These are phyloP conservation scores for Penicillium cosmopolitanum DNA, from an alignment of 495 filamentous ascomycete species.

Conservation along the genomic window DNA sequence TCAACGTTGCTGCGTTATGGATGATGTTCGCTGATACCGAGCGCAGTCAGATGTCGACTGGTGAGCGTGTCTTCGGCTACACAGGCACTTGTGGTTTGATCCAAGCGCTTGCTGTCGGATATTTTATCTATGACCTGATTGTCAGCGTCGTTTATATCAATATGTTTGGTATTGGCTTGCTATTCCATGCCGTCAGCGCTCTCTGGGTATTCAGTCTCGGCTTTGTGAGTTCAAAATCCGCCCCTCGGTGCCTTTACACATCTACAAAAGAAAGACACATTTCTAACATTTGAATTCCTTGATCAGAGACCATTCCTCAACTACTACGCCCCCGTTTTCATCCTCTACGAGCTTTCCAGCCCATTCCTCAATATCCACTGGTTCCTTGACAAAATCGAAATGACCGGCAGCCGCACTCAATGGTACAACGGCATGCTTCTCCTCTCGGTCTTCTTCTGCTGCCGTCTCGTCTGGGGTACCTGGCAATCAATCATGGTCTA, in stretches of 20 bases:
- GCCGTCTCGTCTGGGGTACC: constrained; percentile 89
- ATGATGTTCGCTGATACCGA: constrained; percentile 81
- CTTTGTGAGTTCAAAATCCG: constrained; percentile 69
- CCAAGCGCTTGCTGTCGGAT: constrained; percentile 84
- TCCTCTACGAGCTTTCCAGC: constrained; percentile 96
- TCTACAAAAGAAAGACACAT: not conserved
- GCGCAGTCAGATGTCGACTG: constrained; percentile 68
- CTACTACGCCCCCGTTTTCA: constrained; percentile 87
- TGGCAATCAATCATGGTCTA: constrained; percentile 79
- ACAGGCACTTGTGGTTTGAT: constrained; percentile 81
- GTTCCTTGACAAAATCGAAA: constrained; percentile 97
- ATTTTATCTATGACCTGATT: constrained; percentile 91
- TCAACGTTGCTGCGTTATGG: constrained; percentile 79
- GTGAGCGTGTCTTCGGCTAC: constrained; percentile 89
- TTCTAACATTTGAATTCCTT: not conserved
- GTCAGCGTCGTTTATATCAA: constrained; percentile 71
- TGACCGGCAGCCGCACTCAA: constrained; percentile 82
- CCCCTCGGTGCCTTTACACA: not conserved
- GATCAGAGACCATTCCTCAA: constrained; percentile 87
- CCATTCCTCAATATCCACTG: constrained; percentile 97
- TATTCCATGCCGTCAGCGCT: constrained; percentile 87
- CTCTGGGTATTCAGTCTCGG: constrained; percentile 86
- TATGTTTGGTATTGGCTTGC: constrained; percentile 85
- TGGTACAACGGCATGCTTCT: constrained; percentile 82
- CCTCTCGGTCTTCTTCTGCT: constrained; percentile 75